Conservation (phyloP, 2,329 filamentous ascomycete genomes). For the Aureobasidium sp. region DNA sequence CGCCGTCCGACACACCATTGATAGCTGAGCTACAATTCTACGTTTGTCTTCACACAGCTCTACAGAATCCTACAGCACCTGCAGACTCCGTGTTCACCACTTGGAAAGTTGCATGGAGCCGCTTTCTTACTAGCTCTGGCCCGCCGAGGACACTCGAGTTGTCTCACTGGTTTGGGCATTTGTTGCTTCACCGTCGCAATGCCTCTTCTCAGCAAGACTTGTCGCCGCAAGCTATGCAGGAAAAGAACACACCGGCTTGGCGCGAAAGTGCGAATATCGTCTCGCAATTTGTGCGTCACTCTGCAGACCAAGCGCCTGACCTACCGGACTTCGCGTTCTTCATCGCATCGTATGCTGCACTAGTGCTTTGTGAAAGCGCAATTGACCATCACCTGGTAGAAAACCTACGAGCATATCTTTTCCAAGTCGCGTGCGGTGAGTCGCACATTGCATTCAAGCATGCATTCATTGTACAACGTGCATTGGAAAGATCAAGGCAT, state of each 20-base stretch:
- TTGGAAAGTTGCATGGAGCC: neutral
- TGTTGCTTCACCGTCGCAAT: neutral
- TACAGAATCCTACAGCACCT: neutral
- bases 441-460: slow-evolving; percentile 9
- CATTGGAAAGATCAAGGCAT: slow-evolving; percentile 1
- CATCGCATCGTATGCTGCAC: slow-evolving; percentile 10
- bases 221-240: neutral
- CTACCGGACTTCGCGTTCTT: slow-evolving; percentile 13
- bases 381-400: slow-evolving; percentile 9
- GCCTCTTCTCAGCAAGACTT: neutral
- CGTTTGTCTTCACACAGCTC: neutral
- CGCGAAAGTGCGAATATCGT: slow-evolving; percentile 11
- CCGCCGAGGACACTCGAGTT: slow-evolving; percentile 2
- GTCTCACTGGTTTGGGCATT: neutral
- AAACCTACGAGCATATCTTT: slow-evolving; percentile 2
- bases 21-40: slow-evolving; percentile 7
- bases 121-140: neutral
- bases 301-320: neutral
- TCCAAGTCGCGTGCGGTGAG: neutral
- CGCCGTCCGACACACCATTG: neutral
- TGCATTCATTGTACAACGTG: slow-evolving; percentile 1
- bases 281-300: slow-evolving; percentile 11
- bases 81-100: neutral
- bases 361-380: slow-evolving; percentile 11
- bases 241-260: neutral